These are phyloP conservation scores for Paramarasmius palmivorus DNA, from an alignment of 1,284 basidiomycete species.

Conservation along the genomic window DNA sequence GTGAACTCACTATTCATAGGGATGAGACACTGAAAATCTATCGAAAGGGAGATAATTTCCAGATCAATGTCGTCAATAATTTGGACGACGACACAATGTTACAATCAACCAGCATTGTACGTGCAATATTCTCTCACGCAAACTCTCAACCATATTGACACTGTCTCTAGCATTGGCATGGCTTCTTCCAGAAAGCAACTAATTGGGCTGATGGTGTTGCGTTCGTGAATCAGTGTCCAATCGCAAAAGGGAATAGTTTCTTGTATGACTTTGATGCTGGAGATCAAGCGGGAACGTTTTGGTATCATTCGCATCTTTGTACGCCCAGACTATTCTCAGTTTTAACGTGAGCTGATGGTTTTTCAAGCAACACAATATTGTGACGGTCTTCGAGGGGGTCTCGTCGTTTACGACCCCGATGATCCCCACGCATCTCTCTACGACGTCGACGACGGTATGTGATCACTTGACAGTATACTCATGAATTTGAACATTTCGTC, in stretches of 20 bases:
- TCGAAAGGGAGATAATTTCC: slow-evolving; percentile 20
- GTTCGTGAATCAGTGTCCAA: slow-evolving; percentile 41
- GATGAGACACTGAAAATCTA: neutral
- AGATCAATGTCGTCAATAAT: slow-evolving; percentile 23
- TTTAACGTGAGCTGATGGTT: neutral
- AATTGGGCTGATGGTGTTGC: slow-evolving; percentile 34
- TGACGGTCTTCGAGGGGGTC: slow-evolving; percentile 45
- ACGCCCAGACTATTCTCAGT: slow-evolving; percentile 16
- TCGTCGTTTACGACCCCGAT: slow-evolving; percentile 47
- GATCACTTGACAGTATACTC: neutral
- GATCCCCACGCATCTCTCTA: slow-evolving; percentile 44
- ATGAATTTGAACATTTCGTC: neutral
- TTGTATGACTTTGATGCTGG: slow-evolving; percentile 31
- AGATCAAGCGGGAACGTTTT: slow-evolving; percentile 42
- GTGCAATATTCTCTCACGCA: neutral
- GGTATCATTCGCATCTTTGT: slow-evolving; percentile 45
- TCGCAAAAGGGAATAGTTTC: slow-evolving; percentile 33
- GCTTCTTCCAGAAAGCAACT: slow-evolving; percentile 33
- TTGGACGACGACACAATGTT: slow-evolving; percentile 22
- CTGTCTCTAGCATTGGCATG: slow-evolving; percentile 39
- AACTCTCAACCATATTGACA: neutral
- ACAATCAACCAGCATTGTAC: slow-evolving; percentile 7
- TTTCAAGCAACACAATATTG: slow-evolving; percentile 33
- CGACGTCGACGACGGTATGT: slow-evolving; percentile 45
- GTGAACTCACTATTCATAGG: neutral